Conservation (phyloP, 768 basidiomycete genomes). For the Solioccasus polychromus region DNA sequence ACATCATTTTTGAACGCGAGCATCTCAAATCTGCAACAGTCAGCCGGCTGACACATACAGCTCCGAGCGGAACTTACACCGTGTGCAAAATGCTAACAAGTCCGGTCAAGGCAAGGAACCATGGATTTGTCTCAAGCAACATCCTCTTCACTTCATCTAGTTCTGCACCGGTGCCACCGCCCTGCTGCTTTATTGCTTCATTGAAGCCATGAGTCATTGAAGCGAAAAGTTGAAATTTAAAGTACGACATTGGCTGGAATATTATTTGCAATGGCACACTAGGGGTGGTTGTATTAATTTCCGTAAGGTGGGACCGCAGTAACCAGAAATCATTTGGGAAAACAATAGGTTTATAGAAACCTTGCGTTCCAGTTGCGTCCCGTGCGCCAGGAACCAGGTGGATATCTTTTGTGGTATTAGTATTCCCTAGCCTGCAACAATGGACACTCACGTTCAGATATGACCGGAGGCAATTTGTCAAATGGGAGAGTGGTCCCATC, state of each 20-base stretch:
- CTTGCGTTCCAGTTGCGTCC: slow-evolving; percentile 62
- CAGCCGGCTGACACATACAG: slow-evolving; percentile 7
- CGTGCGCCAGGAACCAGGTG: slow-evolving; percentile 56
- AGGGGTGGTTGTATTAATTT: slow-evolving; percentile 83
- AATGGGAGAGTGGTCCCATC: slow-evolving; percentile 58
- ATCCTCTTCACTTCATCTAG: slow-evolving; percentile 95
- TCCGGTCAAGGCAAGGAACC: slow-evolving; percentile 81
- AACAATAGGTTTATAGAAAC: slow-evolving; percentile 81
- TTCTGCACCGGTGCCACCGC: slow-evolving; percentile 60
- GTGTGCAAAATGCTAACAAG: slow-evolving; percentile 85
- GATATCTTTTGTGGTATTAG: slow-evolving; percentile 48
- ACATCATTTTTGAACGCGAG: slow-evolving; percentile 95
- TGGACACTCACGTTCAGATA: slow-evolving; percentile 55
- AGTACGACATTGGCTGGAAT: slow-evolving; percentile 80
- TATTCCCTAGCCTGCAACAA: not conserved
- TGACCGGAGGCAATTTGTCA: slow-evolving; percentile 52
- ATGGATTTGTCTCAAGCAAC: slow-evolving; percentile 85
- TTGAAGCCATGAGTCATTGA: slow-evolving; percentile 85
- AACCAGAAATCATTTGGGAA: slow-evolving; percentile 98
- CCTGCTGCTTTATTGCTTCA: slow-evolving; percentile 78
- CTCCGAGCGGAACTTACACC: slow-evolving; percentile 51
- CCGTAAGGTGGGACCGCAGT: slow-evolving; percentile 73
- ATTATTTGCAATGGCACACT: slow-evolving; percentile 76
- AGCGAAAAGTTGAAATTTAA: slow-evolving; percentile 86
- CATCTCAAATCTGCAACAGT: slow-evolving; percentile 75